Evolutionary conservation across 2,329 filamentous ascomycete genomes (phyloP).

Genomic region (Nigrospora sphaerica): DNA sequence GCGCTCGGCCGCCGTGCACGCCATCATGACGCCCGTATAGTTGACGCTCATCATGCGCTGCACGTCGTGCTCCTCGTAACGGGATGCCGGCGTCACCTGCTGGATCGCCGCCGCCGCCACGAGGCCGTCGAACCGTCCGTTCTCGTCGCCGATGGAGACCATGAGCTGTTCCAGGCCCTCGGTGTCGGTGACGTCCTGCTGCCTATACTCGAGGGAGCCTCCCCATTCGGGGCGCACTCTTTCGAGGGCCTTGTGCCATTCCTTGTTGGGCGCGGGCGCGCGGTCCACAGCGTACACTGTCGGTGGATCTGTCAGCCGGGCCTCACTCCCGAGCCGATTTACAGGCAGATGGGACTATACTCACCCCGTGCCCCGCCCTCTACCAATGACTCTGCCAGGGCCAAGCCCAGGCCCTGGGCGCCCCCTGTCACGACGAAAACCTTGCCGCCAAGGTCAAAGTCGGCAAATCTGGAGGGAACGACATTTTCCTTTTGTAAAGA

Average conservation of each 20-base stretch:
- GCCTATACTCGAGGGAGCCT: constrained; percentile 58
- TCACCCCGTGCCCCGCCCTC: constrained; percentile 65
- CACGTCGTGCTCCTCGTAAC: constrained; percentile 52
- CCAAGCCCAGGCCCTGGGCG: constrained; percentile 65
- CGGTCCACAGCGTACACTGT: constrained; percentile 52
- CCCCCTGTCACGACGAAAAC: constrained; percentile 66
- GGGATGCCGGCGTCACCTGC: constrained; percentile 60
- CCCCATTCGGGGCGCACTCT: constrained; percentile 52
- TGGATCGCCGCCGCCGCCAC: constrained; percentile 65
- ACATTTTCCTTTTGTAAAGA: neutral
- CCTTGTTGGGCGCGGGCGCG: constrained; percentile 38
- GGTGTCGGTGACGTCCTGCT: constrained; percentile 61
- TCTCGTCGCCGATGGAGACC: constrained; percentile 49
- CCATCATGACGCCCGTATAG: constrained; percentile 62
- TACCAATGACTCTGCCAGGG: constrained; percentile 64
- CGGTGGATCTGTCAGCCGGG: neutral
- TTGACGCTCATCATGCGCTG: constrained; percentile 64
- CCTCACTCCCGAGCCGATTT: neutral
- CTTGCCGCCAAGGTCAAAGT: constrained; percentile 63
- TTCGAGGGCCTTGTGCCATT: constrained; percentile 54
- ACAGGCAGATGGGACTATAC: constrained; percentile 2
- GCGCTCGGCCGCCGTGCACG: constrained; percentile 62
- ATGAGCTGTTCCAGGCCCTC: constrained; percentile 50
- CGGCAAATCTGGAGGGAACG: constrained; percentile 37
- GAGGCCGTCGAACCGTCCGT: constrained; percentile 59